Base-by-base conservation (phyloP, 1,284 basidiomycete genomes). In the Tausonia pullulans region DNA sequence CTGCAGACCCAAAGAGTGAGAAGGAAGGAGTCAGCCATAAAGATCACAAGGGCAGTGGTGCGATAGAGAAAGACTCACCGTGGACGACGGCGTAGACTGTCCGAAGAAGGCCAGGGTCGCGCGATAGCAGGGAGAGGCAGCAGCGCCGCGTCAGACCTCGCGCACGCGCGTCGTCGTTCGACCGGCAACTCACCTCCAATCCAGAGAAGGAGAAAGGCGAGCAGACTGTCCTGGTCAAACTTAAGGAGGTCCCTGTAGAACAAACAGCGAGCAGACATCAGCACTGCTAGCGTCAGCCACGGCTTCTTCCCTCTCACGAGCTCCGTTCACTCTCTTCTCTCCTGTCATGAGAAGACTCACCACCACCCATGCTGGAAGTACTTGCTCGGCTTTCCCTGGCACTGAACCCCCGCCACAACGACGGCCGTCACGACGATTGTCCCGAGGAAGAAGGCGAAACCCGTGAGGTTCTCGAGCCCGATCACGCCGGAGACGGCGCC, bases 191-290 rank as follows among this genome's bases (percentile, higher is more conserved):
- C 27, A 27, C 27, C 27, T 27, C 92, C 78, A 50, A 90, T 94
- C 90, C 90, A 94, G 48, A 87, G 85, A 55, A 93, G 80, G 67
- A 94, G 81, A 72, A 91, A 94, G 0, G 88, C 88, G 71, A 88
- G 87, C 16, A 86, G 78, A 69, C 90, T 91, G 76, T 93, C 90
- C 75, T 89, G 86, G 10, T 88, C 88, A 0, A 90, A 85, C 66
- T 87, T 89, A 58, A 85, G 14, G 13, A 63, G 56, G 39, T 63
- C 62, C 62, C 27, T 27, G 27, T 27, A 27, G 27, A 27, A 27
- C 27, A 27, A 27, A 27, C 27, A 27, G 27, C 27, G 27, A 27
- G 27, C 27, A 27, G 27, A 27, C 27, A 27, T 27, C 27, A 27
- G 27, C 27, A 27, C 27, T 27, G 27, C 76, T 53, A 91, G 76